These are phyloP conservation scores for Astrothelium subdiscretum DNA, from an alignment of 495 filamentous ascomycete genomes.

Conservation along the genomic window DNA sequence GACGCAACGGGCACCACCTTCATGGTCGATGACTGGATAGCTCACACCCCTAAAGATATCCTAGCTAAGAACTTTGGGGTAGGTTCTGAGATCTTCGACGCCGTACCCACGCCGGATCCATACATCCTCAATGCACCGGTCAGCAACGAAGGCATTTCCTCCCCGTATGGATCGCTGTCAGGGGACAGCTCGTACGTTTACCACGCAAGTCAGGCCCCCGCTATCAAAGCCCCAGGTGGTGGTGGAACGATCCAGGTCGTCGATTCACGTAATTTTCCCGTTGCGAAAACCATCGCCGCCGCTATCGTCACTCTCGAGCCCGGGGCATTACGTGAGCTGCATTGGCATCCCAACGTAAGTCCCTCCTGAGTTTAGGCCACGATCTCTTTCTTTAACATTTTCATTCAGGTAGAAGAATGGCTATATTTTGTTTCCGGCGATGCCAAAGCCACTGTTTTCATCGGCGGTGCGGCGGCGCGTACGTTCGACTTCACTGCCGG, in stretches of 20 bases:
- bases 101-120: constrained; percentile 43
- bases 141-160: constrained; percentile 38
- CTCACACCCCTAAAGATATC: constrained; percentile 47
- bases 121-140: constrained; percentile 45
- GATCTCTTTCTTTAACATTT: neutral
- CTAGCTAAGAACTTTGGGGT: constrained; percentile 57
- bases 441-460: constrained; percentile 49
- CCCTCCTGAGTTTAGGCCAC: constrained; percentile 14
- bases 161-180: constrained; percentile 35
- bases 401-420: neutral
- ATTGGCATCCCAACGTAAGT: constrained; percentile 57
- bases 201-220: constrained; percentile 37
- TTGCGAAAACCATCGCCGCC: constrained; percentile 48
- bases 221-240: constrained; percentile 43
- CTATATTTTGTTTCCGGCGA: constrained; percentile 47
- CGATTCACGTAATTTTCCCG: constrained; percentile 51
- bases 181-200: constrained; percentile 49
- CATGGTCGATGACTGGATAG: constrained; percentile 7
- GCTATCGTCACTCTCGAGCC: constrained; percentile 50
- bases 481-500: constrained; percentile 55
- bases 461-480: constrained; percentile 43
- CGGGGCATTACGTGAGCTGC: constrained; percentile 48
- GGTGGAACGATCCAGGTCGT: constrained; percentile 49
- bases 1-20: constrained; percentile 25
- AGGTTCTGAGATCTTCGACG: constrained; percentile 42